Percentiles rank a stretch among this genome's conserved stretches.
phyloP scores from a whole-genome alignment of 495 filamentous ascomycete species.

The Rhizodiscina lignyota region DNA sequence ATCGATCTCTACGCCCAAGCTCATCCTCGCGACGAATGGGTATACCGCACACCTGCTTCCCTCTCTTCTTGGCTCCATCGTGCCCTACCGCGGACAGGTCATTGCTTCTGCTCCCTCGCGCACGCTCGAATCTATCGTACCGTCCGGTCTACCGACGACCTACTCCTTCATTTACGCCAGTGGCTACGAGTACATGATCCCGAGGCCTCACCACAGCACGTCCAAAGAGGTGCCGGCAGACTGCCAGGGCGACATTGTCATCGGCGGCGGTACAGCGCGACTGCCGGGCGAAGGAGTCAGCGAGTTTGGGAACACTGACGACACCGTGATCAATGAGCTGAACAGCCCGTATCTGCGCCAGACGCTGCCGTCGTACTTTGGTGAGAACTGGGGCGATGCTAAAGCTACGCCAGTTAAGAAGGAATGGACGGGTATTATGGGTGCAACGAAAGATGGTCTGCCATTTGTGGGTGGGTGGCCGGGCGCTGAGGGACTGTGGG shows the following conservation, averaged over 20 bases:
- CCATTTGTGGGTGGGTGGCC: conserved; percentile 32
- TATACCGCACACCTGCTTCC: conserved; percentile 45
- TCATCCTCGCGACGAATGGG: conserved; percentile 59
- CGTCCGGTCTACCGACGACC: conserved; percentile 28
- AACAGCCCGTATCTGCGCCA: conserved; percentile 36
- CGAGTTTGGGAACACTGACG: conserved; percentile 39
- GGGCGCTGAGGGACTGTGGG: conserved; percentile 29
- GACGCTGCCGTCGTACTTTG: conserved; percentile 34
- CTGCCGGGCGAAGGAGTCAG: conserved; percentile 27
- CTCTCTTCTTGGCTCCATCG: conserved; percentile 39
- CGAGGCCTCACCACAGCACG: conserved; percentile 28
- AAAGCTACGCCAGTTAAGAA: conserved; percentile 38
- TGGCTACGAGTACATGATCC: conserved; percentile 53
- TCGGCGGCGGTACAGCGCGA: conserved; percentile 46
- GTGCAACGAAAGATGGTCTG: conserved; percentile 30
- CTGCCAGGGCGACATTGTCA: conserved; percentile 33
- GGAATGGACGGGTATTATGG: conserved; percentile 51
- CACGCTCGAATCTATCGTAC: conserved; percentile 19
- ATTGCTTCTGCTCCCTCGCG: conserved; percentile 35
- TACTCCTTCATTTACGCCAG: conserved; percentile 45
- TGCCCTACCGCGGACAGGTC: conserved; percentile 53
- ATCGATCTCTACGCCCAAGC: conserved; percentile 31
- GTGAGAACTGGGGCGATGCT: conserved; percentile 41
- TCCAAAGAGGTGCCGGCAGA: conserved; percentile 23
- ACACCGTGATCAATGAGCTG: conserved; percentile 34